Conservation (phyloP, 1,284 basidiomycete species). For the Trichosporon asahii region DNA sequence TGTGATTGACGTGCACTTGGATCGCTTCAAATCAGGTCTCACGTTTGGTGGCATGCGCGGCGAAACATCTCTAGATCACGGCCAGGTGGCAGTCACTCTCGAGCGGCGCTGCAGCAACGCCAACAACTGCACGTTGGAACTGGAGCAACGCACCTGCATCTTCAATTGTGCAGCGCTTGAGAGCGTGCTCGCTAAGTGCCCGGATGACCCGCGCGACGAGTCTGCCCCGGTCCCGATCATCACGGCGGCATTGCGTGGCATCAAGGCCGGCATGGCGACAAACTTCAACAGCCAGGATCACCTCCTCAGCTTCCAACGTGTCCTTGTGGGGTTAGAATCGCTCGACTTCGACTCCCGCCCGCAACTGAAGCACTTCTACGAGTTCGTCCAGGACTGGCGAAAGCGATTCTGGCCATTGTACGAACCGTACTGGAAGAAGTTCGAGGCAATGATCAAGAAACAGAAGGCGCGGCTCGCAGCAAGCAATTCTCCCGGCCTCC, state of each 20-base stretch:
- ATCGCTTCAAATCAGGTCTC: conserved; percentile 13
- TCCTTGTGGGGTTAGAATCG: conserved; percentile 26
- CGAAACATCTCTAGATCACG: conserved; percentile 15
- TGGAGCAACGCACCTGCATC: conserved; percentile 3
- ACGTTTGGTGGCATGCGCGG: conserved; percentile 29
- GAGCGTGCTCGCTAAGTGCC: neutral
- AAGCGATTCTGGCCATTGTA: conserved; percentile 36
- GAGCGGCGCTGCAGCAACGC: conserved; percentile 6
- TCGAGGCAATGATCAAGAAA: conserved; percentile 26
- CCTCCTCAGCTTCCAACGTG: conserved; percentile 5
- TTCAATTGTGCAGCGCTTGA: conserved; percentile 13
- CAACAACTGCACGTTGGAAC: neutral
- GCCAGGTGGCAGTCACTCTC: conserved; percentile 12
- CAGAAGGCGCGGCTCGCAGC: conserved; percentile 7
- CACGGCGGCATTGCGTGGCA: neutral
- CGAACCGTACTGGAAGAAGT: conserved; percentile 35
- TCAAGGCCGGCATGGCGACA: conserved; percentile 15
- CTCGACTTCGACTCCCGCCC: conserved; percentile 41
- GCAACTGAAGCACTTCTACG: conserved; percentile 38
- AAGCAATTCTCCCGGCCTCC: neutral
- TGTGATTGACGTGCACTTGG: conserved; percentile 26
- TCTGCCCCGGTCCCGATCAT: neutral
- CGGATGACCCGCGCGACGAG: neutral
- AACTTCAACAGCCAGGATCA: conserved; percentile 2
- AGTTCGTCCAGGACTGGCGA: conserved; percentile 42